Conservation (phyloP, 306 rosid genomes). For the apple (Malus domestica) region ASM211411v1 NC_041800.1:32518733-32519232, state of each 20-base stretch:
- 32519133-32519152: slow-evolving; percentile 70
- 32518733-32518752: slow-evolving; percentile 90
- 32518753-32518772: slow-evolving; percentile 61
- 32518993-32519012: slow-evolving; percentile 35
- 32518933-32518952: slow-evolving; percentile 19
- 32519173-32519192: slow-evolving; percentile 70
- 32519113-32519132: slow-evolving; percentile 56
- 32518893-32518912: slow-evolving; percentile 47
- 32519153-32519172: slow-evolving; percentile 88
- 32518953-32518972: slow-evolving; percentile 52
- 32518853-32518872: slow-evolving; percentile 69
- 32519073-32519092: slow-evolving; percentile 11
- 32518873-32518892: slow-evolving; percentile 9
- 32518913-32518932: slow-evolving; percentile 52
- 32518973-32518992: slow-evolving; percentile 11
- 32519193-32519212: slow-evolving; percentile 29
- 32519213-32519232: slow-evolving; percentile 35
- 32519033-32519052: slow-evolving; percentile 57
- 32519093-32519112: slow-evolving; percentile 44
- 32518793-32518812: slow-evolving; percentile 17
- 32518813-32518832: slow-evolving; percentile 25
- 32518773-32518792: slow-evolving; percentile 28
- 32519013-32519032: slow-evolving; percentile 24
- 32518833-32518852: slow-evolving; percentile 40
- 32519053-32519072: slow-evolving; percentile 47